These are phyloP conservation scores for Teratosphaeria nubilosa DNA, from an alignment of 2,329 filamentous ascomycete species.

Conservation along the genomic window DNA sequence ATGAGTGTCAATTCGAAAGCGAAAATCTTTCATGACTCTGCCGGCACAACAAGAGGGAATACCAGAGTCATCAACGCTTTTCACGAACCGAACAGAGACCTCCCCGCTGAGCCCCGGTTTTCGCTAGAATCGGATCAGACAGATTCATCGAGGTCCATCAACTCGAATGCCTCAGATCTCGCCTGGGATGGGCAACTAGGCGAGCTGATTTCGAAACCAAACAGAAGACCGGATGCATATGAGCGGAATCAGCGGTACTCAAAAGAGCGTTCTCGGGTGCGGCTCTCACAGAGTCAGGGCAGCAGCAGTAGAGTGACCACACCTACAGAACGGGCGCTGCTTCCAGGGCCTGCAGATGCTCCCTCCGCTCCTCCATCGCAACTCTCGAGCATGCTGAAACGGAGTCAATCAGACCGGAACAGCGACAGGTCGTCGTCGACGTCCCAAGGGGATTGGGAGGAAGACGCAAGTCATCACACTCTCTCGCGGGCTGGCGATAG, in stretches of 20 bases:
- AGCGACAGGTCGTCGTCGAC: slow-evolving; percentile 18
- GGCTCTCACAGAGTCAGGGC: neutral
- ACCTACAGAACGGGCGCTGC: neutral
- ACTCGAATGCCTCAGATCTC: slow-evolving; percentile 10
- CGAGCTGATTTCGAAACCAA: slow-evolving; percentile 6
- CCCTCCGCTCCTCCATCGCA: neutral
- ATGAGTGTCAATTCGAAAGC: slow-evolving; percentile 4
- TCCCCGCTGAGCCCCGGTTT: slow-evolving; percentile 11
- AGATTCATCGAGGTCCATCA: slow-evolving; percentile 1
- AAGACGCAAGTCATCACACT: slow-evolving; percentile 14
- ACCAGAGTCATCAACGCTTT: slow-evolving; percentile 10
- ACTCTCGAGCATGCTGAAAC: slow-evolving; percentile 20
- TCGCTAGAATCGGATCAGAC: slow-evolving; percentile 6
- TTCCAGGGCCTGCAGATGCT: slow-evolving; percentile 1
- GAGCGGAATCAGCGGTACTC: slow-evolving; percentile 6
- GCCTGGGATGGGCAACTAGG: slow-evolving; percentile 11
- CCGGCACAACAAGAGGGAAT: slow-evolving; percentile 1
- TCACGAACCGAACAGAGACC: slow-evolving; percentile 5
- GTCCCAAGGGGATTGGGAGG: slow-evolving; percentile 9
- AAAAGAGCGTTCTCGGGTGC: neutral
- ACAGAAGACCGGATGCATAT: slow-evolving; percentile 5
- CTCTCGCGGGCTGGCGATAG: slow-evolving; percentile 10
- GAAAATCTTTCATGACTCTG: slow-evolving; percentile 4
- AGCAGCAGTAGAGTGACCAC: neutral
- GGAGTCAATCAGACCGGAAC: slow-evolving; percentile 24